phyloP scores from a whole-genome alignment of 208 protist species.

The Leishmania turanica region DNA sequence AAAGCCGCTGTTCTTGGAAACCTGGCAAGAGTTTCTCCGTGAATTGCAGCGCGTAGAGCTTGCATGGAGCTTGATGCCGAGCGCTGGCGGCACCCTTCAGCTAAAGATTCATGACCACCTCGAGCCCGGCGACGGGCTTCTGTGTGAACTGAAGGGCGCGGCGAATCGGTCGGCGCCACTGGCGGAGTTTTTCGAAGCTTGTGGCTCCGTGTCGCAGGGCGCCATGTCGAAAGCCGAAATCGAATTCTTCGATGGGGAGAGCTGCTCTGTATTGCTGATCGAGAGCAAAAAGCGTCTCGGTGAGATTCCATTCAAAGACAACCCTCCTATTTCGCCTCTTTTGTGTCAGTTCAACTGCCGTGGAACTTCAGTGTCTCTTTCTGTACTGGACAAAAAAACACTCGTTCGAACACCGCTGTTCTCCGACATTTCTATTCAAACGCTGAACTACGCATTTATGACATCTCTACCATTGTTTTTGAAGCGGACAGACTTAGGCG shows the following conservation, averaged over 20 bases:
- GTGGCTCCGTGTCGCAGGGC: slow-evolving; percentile 45
- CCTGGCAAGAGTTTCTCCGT: slow-evolving; percentile 67
- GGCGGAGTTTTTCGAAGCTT: slow-evolving; percentile 75
- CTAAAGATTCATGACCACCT: slow-evolving; percentile 64
- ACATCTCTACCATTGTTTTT: slow-evolving; percentile 79
- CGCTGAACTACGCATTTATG: slow-evolving; percentile 80
- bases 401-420: slow-evolving; percentile 55
- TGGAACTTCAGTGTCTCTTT: slow-evolving; percentile 61
- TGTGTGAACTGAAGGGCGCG: slow-evolving; percentile 51
- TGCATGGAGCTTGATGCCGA: slow-evolving; percentile 56
- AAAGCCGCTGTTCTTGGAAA: slow-evolving; percentile 59
- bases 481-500: slow-evolving; percentile 78
- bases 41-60: slow-evolving; percentile 73
- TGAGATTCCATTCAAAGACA: slow-evolving; percentile 13
- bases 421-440: slow-evolving; percentile 63
- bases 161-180: slow-evolving; percentile 48
- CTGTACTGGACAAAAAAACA: slow-evolving; percentile 52
- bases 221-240: slow-evolving; percentile 14
- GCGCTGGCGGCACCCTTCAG: slow-evolving; percentile 42
- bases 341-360: slow-evolving; percentile 59
- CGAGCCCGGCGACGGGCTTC: slow-evolving; percentile 43
- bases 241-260: slow-evolving; percentile 26
- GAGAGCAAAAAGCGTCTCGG: slow-evolving; percentile 32
- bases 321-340: slow-evolving; percentile 39
- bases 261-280: slow-evolving; percentile 16